Evolutionary conservation across 2,329 filamentous ascomycete species (phyloP).

Genomic region (Xylaria sp.): DNA sequence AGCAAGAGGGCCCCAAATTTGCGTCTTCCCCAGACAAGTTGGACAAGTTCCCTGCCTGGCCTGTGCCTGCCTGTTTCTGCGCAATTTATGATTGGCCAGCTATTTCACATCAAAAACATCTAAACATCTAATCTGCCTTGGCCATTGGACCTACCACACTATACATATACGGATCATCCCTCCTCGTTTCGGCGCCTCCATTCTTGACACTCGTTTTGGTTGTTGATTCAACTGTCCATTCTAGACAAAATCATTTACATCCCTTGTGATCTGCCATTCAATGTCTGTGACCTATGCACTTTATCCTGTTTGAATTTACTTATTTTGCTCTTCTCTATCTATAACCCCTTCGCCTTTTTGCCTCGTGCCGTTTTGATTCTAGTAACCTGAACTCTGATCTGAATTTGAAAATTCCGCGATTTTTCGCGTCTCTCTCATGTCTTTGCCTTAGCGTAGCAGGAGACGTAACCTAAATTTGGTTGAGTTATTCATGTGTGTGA

Average conservation of each 20-base stretch:
- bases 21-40: conserved; percentile 23
- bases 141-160: background rate
- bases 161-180: background rate
- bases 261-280: background rate
- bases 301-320: background rate
- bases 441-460: background rate
- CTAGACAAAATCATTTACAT: background rate
- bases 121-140: too few relatives aligned
- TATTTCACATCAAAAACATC: background rate
- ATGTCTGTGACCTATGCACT: background rate
- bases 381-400: background rate
- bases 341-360: background rate
- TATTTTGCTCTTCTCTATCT: too few relatives aligned
- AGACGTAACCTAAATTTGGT: background rate
- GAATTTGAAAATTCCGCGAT: background rate
- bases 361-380: background rate
- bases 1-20: conserved; percentile 21
- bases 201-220: background rate
- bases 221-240: background rate
- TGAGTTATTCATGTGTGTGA: background rate
- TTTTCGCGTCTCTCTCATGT: background rate
- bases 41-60: conserved; percentile 16
- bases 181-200: background rate
- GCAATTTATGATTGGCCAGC: conserved; percentile 35
- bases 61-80: background rate